Evolutionary conservation across 129 eudicot species (phyloP), one percentile per base, ranked within the genome.

Genomic region (Saposhnikovia divaricata): DNA sequence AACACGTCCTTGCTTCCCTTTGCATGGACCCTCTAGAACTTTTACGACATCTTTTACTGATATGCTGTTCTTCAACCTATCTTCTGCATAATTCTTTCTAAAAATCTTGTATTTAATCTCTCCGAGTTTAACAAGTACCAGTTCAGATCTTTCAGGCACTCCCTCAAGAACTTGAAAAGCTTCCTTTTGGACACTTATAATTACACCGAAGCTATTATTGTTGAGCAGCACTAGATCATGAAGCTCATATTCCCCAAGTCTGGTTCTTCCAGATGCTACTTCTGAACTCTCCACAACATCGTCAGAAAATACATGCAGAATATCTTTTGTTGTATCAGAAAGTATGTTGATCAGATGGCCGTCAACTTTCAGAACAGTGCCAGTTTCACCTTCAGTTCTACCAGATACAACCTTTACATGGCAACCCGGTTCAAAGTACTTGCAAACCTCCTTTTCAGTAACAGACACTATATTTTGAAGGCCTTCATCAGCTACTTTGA

Each of bases 371-470:
- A 95, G 77, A 80, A 95, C 99, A 97, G 90, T 90, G 77, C 97
- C 99, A 75, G 99, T 92, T 61, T 91, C 93, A 84, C 97, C 97
- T 83, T 95, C 99, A 39, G 90, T 86, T 13, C 92, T 84, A 75
- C 99, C 96, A 83, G 99, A 84, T 37, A 95, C 90, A 78, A 95
- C 99, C 85, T 95, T 95, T 76, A 95, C 97, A 79, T 95, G 99
- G 88, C 92, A 88, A 47, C 99, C 97, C 59, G 91, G 93, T 80
- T 95, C 96, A 82, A 95, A 95, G 84, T 92, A 95, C 86, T 92
- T 95, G 95, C 97, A 92, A 3, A 95, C 97, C 83, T 92, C 96
- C 74, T 75, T 92, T 69, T 92, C 95, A 82, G 86, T 87, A 43
- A 92, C 88, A 81, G 92, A 96, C 75, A 95, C 91, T 77, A 96